Percentiles rank a stretch among this genome's conserved stretches.
Evolutionary conservation across 331 rosid species (phyloP).

Genomic region (Acacia concinna): DNA sequence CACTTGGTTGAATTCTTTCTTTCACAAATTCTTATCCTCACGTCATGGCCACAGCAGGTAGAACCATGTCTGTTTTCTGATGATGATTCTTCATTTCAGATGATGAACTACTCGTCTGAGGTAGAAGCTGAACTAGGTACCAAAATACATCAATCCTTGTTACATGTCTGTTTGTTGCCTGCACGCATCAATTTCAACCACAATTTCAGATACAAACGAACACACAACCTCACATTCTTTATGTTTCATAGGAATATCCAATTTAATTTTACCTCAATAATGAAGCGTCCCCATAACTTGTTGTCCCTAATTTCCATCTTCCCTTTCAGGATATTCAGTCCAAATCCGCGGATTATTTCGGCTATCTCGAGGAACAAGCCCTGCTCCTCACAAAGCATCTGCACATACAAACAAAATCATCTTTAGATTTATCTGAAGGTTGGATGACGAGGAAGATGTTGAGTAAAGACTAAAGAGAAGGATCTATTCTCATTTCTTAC

Average conservation of each 20-base stretch:
- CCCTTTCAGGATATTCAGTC: constrained; percentile 66
- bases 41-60: constrained; percentile 48
- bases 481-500: constrained; percentile 38
- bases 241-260: neutral
- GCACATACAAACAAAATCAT: constrained; percentile 24
- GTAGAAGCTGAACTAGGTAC: constrained; percentile 71
- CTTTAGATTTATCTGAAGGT: constrained; percentile 5
- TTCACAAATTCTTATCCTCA: neutral
- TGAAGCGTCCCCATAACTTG: constrained; percentile 69
- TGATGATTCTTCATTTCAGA: constrained; percentile 43
- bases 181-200: constrained; percentile 32
- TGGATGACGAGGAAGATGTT: neutral
- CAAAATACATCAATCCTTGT: constrained; percentile 73
- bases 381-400: constrained; percentile 79
- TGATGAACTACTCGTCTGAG: constrained; percentile 39
- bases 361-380: constrained; percentile 70
- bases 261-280: constrained; percentile 61
- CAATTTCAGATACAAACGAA: neutral
- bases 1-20: neutral
- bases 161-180: constrained; percentile 55
- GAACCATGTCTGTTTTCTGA: constrained; percentile 37
- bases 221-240: neutral
- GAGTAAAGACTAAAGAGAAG: neutral
- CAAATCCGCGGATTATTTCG: constrained; percentile 51
- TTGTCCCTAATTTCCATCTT: constrained; percentile 53